These are phyloP conservation scores for Fraxinus anomala DNA, from an alignment of 257 asterid genomes.

Conservation along the genomic window DNA sequence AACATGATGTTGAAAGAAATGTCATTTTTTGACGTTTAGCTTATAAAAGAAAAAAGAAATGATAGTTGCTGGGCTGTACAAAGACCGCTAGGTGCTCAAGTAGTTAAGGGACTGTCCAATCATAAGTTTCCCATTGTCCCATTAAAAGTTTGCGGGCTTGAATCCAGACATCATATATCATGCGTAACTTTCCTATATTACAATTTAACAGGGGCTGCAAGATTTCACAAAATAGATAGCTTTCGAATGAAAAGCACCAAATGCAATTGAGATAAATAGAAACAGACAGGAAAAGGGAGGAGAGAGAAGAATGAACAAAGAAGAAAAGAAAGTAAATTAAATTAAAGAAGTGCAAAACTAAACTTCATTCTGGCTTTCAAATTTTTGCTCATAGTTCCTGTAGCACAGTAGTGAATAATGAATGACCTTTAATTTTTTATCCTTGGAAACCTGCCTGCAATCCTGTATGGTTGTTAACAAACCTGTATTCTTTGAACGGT, in stretches of 20 bases:
- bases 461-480: neutral
- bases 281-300: neutral
- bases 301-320: constrained; percentile 13
- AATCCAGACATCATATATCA: constrained; percentile 7
- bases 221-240: neutral
- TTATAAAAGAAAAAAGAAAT: neutral
- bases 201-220: constrained; percentile 14
- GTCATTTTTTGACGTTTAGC: constrained; percentile 5
- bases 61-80: neutral
- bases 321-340: neutral
- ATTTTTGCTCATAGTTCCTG: neutral
- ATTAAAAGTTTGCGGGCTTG: neutral
- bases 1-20: no score
- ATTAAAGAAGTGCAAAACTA: neutral
- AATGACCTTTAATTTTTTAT: neutral
- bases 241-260: constrained; percentile 10
- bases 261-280: constrained; percentile 7
- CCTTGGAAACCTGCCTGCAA: neutral
- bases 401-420: neutral
- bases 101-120: neutral
- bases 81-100: neutral
- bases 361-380: neutral
- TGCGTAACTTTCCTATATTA: constrained; percentile 12
- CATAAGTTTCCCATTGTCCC: constrained; percentile 14
- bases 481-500: neutral